phyloP scores from a whole-genome alignment of 768 basidiomycete species.

The Tephrocybe sp. region DNA sequence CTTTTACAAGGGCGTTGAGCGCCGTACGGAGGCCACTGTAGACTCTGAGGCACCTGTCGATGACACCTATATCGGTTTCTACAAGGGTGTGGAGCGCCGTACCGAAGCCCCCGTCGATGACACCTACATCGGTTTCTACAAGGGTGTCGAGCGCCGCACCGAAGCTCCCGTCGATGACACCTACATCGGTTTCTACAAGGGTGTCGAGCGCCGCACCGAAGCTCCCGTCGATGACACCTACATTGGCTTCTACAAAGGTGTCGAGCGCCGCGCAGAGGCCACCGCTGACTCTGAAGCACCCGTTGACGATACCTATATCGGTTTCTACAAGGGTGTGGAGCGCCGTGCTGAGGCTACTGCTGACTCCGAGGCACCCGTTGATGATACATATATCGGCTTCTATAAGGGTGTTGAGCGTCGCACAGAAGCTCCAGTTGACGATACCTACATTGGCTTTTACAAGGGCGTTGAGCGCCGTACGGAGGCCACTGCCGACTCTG shows the following conservation, averaged over 20 bases:
- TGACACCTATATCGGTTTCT: neutral
- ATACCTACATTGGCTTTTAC: neutral
- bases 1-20: neutral
- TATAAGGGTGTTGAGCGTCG: neutral
- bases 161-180: too few relatives aligned
- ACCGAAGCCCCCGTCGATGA: neutral
- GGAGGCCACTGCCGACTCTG: neutral
- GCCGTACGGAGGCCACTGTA: neutral
- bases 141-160: too few relatives aligned
- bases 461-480: neutral
- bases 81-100: neutral
- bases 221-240: neutral
- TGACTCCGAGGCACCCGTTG: neutral
- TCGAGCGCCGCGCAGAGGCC: neutral
- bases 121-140: too few relatives aligned
- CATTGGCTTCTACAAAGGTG: neutral
- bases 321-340: neutral
- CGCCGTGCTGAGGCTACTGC: neutral
- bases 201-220: neutral
- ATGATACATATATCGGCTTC: neutral
- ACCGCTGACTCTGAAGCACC: neutral
- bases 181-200: neutral
- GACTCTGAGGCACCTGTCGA: neutral
- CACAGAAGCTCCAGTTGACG: neutral
- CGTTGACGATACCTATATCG: neutral